Evolutionary conservation across 2,329 filamentous ascomycete species (phyloP).

Genomic region (Pseudogymnoascus sp.): DNA sequence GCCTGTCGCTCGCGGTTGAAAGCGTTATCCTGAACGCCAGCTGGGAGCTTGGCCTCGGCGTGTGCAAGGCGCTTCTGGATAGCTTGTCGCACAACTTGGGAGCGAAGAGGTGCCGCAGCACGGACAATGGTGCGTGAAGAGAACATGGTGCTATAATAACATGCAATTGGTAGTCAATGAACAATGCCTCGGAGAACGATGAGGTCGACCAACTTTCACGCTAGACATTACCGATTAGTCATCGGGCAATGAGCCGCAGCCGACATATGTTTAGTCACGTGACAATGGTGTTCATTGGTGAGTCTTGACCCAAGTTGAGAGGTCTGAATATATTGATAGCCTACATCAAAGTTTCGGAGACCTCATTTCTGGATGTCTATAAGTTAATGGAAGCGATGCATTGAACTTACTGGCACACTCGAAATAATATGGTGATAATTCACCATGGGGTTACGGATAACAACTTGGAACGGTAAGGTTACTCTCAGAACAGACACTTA

Average conservation of each 20-base stretch:
- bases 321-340: not conserved
- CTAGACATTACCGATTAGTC: constrained; percentile 6
- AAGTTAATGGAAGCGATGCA: not conserved
- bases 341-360: not conserved
- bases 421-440: not conserved
- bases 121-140: constrained; percentile 56
- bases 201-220: constrained; percentile 8
- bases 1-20: constrained; percentile 89
- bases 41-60: constrained; percentile 35
- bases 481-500: constrained; percentile 9
- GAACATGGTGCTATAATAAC: constrained; percentile 46
- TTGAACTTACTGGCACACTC: not conserved
- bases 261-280: not conserved
- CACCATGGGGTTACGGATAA: constrained; percentile 68
- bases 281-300: not conserved
- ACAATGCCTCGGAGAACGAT: not conserved
- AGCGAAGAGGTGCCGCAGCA: constrained; percentile 50
- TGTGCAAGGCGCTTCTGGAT: constrained; percentile 67
- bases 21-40: constrained; percentile 68
- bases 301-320: not conserved
- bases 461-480: constrained; percentile 71
- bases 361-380: not conserved
- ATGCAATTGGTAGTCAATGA: constrained; percentile 8
- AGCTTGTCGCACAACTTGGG: constrained; percentile 45
- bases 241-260: not conserved